These are phyloP conservation scores for Aspergillus vadensis DNA, from an alignment of 2,329 filamentous ascomycete genomes.

Conservation along the genomic window DNA sequence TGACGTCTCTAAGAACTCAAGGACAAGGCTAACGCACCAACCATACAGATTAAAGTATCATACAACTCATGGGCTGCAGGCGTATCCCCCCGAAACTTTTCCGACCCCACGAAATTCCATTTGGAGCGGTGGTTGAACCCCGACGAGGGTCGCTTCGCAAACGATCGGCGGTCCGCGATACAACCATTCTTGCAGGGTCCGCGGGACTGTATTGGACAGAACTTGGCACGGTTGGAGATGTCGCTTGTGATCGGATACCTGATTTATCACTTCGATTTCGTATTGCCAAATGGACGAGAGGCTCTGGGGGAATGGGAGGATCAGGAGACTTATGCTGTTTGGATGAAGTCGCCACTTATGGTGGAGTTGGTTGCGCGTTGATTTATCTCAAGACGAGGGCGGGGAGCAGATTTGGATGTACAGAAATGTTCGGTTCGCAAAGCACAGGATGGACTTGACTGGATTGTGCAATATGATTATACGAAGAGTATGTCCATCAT, in stretches of 20 bases:
- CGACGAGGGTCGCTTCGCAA: not conserved
- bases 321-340: not conserved
- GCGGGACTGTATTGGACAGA: not conserved
- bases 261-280: not conserved
- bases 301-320: not conserved
- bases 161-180: not conserved
- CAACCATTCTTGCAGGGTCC: not conserved
- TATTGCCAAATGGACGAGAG: not conserved
- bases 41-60: not conserved
- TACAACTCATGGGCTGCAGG: not conserved
- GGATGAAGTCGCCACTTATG: not conserved
- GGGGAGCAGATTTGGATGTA: too few relatives aligned
- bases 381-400: not conserved
- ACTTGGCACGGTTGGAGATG: not conserved
- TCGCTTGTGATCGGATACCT: not conserved
- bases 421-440: too few relatives aligned
- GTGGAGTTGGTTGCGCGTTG: not conserved
- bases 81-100: not conserved
- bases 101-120: not conserved
- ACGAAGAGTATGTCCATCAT: too few relatives aligned
- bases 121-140: not conserved
- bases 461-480: too few relatives aligned
- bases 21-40: not conserved
- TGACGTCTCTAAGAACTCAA: too few relatives aligned
- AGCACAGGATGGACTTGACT: too few relatives aligned